Evolutionary conservation across 352 stramenopile species (phyloP).

Genomic region (Globisporangium perplexum): DNA sequence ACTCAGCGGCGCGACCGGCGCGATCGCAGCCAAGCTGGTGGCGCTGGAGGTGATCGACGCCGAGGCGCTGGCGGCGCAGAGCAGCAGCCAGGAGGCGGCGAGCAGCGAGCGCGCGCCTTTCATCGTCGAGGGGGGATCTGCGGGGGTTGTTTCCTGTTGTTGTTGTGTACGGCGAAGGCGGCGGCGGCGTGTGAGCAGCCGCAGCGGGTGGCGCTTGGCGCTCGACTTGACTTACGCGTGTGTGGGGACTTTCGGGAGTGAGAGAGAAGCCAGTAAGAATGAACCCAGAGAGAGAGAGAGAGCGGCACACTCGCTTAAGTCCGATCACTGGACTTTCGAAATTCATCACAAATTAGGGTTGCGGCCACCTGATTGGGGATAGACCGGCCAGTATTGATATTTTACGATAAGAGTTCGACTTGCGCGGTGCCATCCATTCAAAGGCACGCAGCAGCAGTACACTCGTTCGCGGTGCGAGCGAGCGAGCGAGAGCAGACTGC

Average conservation of each 20-base stretch:
- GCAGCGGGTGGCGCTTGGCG: neutral
- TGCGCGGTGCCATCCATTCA: too few relatives aligned
- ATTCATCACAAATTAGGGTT: neutral
- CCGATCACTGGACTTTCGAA: neutral
- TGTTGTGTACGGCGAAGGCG: too few relatives aligned
- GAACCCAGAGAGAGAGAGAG: neutral
- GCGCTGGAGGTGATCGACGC: neutral
- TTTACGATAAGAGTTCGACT: too few relatives aligned
- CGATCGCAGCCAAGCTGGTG: neutral
- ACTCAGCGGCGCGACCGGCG: neutral
- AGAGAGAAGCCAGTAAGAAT: neutral
- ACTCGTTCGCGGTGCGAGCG: too few relatives aligned
- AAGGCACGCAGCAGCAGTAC: too few relatives aligned
- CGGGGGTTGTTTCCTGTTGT: too few relatives aligned
- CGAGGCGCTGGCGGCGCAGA: slow-evolving; percentile 3
- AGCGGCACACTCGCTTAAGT: neutral
- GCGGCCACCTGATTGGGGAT: too few relatives aligned
- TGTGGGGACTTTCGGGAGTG: neutral
- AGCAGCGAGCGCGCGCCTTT: slow-evolving; percentile 10
- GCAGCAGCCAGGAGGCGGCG: slow-evolving; percentile 11
- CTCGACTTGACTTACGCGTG: neutral
- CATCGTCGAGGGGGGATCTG: slow-evolving; percentile 1
- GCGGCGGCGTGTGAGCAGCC: too few relatives aligned
- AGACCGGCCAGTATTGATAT: too few relatives aligned
- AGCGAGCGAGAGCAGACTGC: too few relatives aligned